Conservation (phyloP, 2,329 filamentous ascomycete genomes). For the Colletotrichum sp. region DNA sequence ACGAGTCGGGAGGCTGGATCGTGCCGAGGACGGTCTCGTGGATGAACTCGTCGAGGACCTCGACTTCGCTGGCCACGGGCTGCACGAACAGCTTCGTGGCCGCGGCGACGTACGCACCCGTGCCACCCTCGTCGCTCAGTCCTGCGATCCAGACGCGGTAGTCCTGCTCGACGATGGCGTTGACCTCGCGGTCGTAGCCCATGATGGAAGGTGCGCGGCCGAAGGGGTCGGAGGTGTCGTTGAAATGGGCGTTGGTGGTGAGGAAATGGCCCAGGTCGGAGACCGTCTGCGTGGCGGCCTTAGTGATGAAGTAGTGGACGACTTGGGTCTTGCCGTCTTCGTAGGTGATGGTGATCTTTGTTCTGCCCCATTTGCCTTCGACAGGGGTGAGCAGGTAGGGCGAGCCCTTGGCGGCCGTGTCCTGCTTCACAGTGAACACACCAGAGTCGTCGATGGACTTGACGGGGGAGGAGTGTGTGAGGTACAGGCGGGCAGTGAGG, state of each 20-base stretch:
- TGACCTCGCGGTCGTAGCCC: constrained; percentile 58
- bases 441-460: constrained; percentile 43
- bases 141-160: constrained; percentile 63
- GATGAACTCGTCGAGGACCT: constrained; percentile 59
- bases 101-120: constrained; percentile 59
- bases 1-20: constrained; percentile 47
- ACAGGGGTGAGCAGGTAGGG: constrained; percentile 49
- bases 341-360: constrained; percentile 52
- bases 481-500: constrained; percentile 47
- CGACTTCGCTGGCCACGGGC: constrained; percentile 52
- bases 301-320: constrained; percentile 62
- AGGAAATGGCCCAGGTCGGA: constrained; percentile 56
- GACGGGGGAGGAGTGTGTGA: constrained; percentile 46
- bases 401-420: constrained; percentile 1
- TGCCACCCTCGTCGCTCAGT: constrained; percentile 64
- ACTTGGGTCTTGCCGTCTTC: constrained; percentile 52
- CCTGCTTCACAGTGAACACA: constrained; percentile 26
- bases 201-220: constrained; percentile 59
- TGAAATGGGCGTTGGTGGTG: constrained; percentile 59
- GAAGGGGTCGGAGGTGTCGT: constrained; percentile 57
- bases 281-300: constrained; percentile 47
- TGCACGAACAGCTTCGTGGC: constrained; percentile 59
- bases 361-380: constrained; percentile 52
- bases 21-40: constrained; percentile 54
- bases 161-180: constrained; percentile 48